Evolutionary conservation across 352 stramenopile species (phyloP), one percentile per base, ranked within the genome.

Genomic region (Elongisporangium anandrum): DNA sequence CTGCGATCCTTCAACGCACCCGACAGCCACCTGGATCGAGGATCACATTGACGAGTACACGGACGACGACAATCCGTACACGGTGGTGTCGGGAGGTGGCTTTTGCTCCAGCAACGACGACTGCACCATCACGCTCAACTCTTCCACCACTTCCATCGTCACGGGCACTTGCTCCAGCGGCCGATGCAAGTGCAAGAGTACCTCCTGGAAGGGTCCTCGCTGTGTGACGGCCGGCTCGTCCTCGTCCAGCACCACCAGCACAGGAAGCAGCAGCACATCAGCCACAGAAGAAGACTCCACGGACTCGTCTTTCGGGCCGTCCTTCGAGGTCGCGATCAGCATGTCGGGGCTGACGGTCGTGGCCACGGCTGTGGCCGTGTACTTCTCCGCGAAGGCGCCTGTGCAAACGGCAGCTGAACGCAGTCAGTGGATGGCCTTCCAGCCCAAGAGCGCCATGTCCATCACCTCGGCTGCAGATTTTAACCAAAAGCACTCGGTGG

Each of bases 21-120:
- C 82, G 0, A 90, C 83, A 4, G 64, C 68, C 16, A 47, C 86
- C 50, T 92, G 79, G 77, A 92, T 92, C 50, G 20, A 73, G 17
- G 79, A 79, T 47, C 75, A 92, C 63, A 84, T 93, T 20, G 68
- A 87, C 16, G 74, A 84, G 62, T 92, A 90, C 66, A 55, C 69
- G 20, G 78, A 92, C 50, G 53, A 59, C 10, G 72, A 84, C 16
- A 92, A 92, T 61, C 57, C 63, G 51, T 67, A 66, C 22, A 66
- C 65, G 2, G 70, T 79, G 12, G 82, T 92, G 4, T 56, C 61
- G 1, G 82, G 82, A 4, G 80, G 74, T 26, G 82, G 61, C 0
- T 82, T 82, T 22, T 92, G 82, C 60, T 50, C 57, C 1, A 72
- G 59, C 1, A 65, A 84, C 45, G 72, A 79, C 10, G 82, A 90